Base-by-base conservation (phyloP, 176 grass and related monocot genomes). In the Carex littledalei region DNA sequence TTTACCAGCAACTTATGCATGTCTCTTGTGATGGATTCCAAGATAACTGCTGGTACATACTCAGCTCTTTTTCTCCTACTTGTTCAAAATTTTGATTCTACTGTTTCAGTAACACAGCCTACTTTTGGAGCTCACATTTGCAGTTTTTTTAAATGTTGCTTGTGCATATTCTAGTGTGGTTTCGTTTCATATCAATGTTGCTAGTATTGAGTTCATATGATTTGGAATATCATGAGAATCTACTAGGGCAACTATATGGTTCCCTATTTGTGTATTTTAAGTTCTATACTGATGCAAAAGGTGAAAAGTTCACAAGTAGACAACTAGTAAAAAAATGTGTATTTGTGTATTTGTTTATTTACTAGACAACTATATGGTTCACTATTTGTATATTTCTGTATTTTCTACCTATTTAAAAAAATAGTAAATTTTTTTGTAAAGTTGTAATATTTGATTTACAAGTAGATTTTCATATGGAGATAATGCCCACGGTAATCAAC, bases 201-300 rank as follows among this genome's bases (percentile, higher is more conserved):
- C 34, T 35, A 35, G 34, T 35, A 35, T 35, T 35, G 34, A 35
- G 34, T 35, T 35, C 34, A 5, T 39, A 39, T 39, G 37, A n/a
- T 20, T 45, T 18, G 39, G 32, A 29, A 15, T 67, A 34, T 67
- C 13, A 67, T 14, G 26, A 67, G 21, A 67, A 67, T 67, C 29
- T 34, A 34, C 29, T 31, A 29, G 22, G 34, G 37, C 29, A 35
- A 16, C 63, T 67, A 32, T 35, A 60, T 67, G 13, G 31, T 35
- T 35, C 2, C 34, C 31, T 34, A 13, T 75, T 74, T 15, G 22
- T 74, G 45, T 24, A 52, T 50, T 75, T 49, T 12, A 75, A 74
- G 68, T 6, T 72, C 68, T 17, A 12, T 49, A 24, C n/a, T 73
- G 39, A 65, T 65, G 69, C 69, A 73, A 73, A 73, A 73, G 69